Percentiles rank a stretch among this genome's conserved stretches.
These are phyloP conservation scores for Austropuccinia psidii DNA, from an alignment of 1,284 basidiomycete species.

Conservation along the genomic window DNA sequence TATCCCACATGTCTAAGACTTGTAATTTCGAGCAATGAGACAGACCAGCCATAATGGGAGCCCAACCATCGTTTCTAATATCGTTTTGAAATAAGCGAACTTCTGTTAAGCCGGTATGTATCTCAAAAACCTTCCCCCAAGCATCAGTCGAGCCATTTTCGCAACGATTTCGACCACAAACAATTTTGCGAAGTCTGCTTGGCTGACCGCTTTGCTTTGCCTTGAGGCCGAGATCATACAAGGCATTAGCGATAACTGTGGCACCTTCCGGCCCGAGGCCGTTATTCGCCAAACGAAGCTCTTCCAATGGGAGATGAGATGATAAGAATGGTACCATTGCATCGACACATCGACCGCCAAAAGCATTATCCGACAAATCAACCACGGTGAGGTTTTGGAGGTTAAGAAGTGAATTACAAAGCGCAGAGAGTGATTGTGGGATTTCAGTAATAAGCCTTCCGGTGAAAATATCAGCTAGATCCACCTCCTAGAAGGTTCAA, in stretches of 20 bases:
- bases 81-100: constrained; percentile 95
- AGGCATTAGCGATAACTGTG: constrained; percentile 71
- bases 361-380: constrained; percentile 91
- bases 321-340: constrained; percentile 74
- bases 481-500: constrained; percentile 61
- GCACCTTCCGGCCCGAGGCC: constrained; percentile 92
- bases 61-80: constrained; percentile 87
- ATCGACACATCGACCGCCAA: constrained; percentile 89
- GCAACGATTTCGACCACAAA: constrained; percentile 89
- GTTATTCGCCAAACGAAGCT: constrained; percentile 92
- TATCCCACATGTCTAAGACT: constrained; percentile 88
- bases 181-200: constrained; percentile 68
- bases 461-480: constrained; percentile 97
- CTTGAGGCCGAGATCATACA: constrained; percentile 66
- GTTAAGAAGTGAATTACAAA: constrained; percentile 76
- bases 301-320: constrained; percentile 66
- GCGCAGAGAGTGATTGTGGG: constrained; percentile 74
- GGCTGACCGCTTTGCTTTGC: constrained; percentile 60
- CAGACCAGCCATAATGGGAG: constrained; percentile 69
- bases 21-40: constrained; percentile 62
- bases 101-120: constrained; percentile 70
- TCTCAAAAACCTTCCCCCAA: constrained; percentile 82
- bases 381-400: constrained; percentile 76
- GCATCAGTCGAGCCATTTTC: constrained; percentile 77
- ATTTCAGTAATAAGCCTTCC: constrained; percentile 93